Percentiles rank a stretch among this genome's conserved stretches.
Conservation (phyloP, 2,329 filamentous ascomycete genomes). For the Spiromastix sp. region DNA sequence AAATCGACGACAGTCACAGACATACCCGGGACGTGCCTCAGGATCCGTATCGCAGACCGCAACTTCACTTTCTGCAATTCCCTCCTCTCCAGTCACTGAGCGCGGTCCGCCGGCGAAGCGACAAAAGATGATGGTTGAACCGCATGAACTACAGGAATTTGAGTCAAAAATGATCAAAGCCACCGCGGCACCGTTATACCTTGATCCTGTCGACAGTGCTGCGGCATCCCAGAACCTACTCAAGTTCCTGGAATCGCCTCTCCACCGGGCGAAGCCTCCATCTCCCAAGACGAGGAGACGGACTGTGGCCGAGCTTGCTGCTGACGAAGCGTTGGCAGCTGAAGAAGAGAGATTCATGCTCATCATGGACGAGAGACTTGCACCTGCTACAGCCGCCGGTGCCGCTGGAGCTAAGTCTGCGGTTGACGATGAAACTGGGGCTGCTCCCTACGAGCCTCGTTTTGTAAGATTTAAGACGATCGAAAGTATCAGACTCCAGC, state of each 20-base stretch:
- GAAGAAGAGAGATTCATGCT: slow-evolving; percentile 90
- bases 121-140: slow-evolving; percentile 69
- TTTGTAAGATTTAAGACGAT: slow-evolving; percentile 91
- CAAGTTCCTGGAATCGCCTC: slow-evolving; percentile 61
- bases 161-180: slow-evolving; percentile 67
- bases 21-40: slow-evolving; percentile 30
- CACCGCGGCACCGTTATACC: slow-evolving; percentile 62
- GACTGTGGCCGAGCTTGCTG: slow-evolving; percentile 87
- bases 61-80: slow-evolving; percentile 52
- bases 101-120: slow-evolving; percentile 50
- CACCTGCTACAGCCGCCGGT: slow-evolving; percentile 47
- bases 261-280: slow-evolving; percentile 66
- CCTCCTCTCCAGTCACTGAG: slow-evolving; percentile 50
- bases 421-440: slow-evolving; percentile 64
- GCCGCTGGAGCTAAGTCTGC: slow-evolving; percentile 49
- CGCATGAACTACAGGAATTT: slow-evolving; percentile 59
- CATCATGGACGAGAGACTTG: slow-evolving; percentile 73
- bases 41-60: slow-evolving; percentile 49
- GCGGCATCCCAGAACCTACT: slow-evolving; percentile 63
- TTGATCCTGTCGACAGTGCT: slow-evolving; percentile 62
- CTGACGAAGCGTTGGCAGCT: slow-evolving; percentile 84
- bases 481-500: slow-evolving; percentile 68
- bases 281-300: slow-evolving; percentile 83
- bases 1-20: slow-evolving; percentile 35
- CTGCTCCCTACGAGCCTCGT: slow-evolving; percentile 66